phyloP scores from a whole-genome alignment of 1,284 basidiomycete species.

The Moniliella sp. region DNA sequence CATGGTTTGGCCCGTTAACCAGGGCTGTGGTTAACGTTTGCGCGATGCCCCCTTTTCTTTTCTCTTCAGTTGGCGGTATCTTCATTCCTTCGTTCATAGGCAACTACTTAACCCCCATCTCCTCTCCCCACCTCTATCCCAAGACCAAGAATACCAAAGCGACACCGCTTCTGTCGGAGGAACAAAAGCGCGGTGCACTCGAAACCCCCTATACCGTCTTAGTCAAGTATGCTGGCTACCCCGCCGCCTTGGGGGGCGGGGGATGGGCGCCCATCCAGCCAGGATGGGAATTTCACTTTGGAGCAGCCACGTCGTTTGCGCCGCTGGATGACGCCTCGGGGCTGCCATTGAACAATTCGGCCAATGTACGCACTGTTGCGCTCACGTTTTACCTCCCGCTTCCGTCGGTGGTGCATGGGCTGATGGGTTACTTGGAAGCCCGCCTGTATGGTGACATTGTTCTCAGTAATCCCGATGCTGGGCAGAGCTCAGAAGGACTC shows the following conservation, averaged over 20 bases:
- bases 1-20: too few relatives aligned
- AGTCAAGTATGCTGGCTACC: slow-evolving; percentile 54
- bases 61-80: slow-evolving; percentile 56
- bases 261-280: slow-evolving; percentile 61
- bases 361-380: slow-evolving; percentile 35
- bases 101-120: slow-evolving; percentile 74
- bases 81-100: slow-evolving; percentile 91
- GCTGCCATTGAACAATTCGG: slow-evolving; percentile 35
- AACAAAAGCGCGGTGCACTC: slow-evolving; percentile 34
- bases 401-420: slow-evolving; percentile 75
- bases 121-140: slow-evolving; percentile 71
- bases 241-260: slow-evolving; percentile 38
- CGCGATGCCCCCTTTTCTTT: too few relatives aligned
- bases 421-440: slow-evolving; percentile 93
- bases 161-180: too few relatives aligned
- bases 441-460: slow-evolving; percentile 69
- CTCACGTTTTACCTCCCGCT: slow-evolving; percentile 74
- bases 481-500: slow-evolving; percentile 63
- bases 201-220: slow-evolving; percentile 97
- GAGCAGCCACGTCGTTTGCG: too few relatives aligned
- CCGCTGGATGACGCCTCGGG: too few relatives aligned
- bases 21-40: too few relatives aligned
- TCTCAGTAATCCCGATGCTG: slow-evolving; percentile 67
- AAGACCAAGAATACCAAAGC: too few relatives aligned
- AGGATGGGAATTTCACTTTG: slow-evolving; percentile 73